Percentiles rank a stretch among this genome's conserved stretches.
Conservation (phyloP, 2,329 filamentous ascomycete species). For the Mycogone perniciosa region DNA sequence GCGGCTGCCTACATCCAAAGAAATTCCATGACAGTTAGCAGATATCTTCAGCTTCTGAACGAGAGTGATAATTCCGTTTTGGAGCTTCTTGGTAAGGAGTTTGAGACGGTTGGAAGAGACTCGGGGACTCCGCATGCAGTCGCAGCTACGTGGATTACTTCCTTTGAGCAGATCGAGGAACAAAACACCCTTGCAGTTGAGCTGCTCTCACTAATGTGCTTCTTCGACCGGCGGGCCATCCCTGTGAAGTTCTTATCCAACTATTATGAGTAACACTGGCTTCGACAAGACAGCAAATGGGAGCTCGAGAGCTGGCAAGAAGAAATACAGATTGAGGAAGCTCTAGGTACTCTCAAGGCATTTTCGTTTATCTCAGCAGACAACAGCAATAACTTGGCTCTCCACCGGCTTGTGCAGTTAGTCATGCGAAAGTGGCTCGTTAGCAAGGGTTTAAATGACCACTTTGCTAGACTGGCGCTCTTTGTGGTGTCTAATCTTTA, state of each 20-base stretch:
- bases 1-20: conserved; percentile 29
- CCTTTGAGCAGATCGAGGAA: conserved; percentile 24
- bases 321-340: conserved; percentile 8
- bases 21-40: conserved; percentile 19
- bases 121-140: conserved; percentile 21
- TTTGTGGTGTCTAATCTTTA: background rate
- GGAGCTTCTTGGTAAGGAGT: conserved; percentile 24
- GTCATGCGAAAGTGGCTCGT: conserved; percentile 26
- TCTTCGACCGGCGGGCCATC: conserved; percentile 26
- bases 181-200: conserved; percentile 20
- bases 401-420: conserved; percentile 30
- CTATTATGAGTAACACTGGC: background rate
- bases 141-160: conserved; percentile 26
- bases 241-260: conserved; percentile 19
- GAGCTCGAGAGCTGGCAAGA: no score
- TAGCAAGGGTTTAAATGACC: background rate
- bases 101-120: conserved; percentile 25
- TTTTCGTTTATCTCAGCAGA: conserved; percentile 21
- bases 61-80: conserved; percentile 19
- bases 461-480: background rate
- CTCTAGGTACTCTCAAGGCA: conserved; percentile 21
- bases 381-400: conserved; percentile 15
- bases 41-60: conserved; percentile 24
- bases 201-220: conserved; percentile 26
- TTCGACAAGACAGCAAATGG: background rate